phyloP scores from a whole-genome alignment of 352 stramenopile species.

The Pythium sp. region DNA sequence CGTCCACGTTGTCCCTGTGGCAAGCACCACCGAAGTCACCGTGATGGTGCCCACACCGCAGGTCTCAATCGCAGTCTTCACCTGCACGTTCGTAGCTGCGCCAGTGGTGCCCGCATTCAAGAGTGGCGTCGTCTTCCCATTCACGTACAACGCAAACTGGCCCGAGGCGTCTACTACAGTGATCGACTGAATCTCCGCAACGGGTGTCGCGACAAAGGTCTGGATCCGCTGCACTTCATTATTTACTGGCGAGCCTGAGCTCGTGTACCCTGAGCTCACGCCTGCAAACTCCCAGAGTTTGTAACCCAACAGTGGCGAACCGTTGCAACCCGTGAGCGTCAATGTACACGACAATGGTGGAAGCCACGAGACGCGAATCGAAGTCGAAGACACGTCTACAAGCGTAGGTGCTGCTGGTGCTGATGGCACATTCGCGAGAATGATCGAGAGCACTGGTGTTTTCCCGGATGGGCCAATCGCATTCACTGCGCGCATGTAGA shows the following conservation, averaged over 20 bases:
- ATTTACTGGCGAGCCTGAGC: conserved; percentile 73
- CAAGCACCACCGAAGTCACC: conserved; percentile 33
- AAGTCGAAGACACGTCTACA: conserved; percentile 55
- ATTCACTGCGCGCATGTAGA: conserved; percentile 91
- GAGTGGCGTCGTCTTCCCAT: conserved; percentile 46
- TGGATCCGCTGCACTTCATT: conserved; percentile 90
- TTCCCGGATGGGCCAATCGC: conserved; percentile 71
- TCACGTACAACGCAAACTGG: conserved; percentile 74
- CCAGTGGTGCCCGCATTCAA: conserved; percentile 33
- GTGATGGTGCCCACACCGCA: conserved; percentile 54
- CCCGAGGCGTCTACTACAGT: conserved; percentile 57
- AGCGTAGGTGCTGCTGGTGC: conserved; percentile 48
- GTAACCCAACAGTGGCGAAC: conserved; percentile 87
- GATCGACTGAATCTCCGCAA: conserved; percentile 75
- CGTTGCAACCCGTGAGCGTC: conserved; percentile 73
- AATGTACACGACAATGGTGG: conserved; percentile 64
- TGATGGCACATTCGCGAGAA: conserved; percentile 80
- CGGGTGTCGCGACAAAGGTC: conserved; percentile 57
- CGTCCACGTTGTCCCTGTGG: conserved; percentile 59
- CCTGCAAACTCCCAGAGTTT: conserved; percentile 92
- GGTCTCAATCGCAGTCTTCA: conserved; percentile 53
- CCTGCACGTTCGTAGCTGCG: conserved; percentile 29
- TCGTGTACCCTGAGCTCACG: conserved; percentile 66
- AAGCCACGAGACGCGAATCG: conserved; percentile 70
- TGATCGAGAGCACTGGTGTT: conserved; percentile 84